Conservation (phyloP, 2,329 filamentous ascomycete species). For the Corynespora cassiicola region DNA sequence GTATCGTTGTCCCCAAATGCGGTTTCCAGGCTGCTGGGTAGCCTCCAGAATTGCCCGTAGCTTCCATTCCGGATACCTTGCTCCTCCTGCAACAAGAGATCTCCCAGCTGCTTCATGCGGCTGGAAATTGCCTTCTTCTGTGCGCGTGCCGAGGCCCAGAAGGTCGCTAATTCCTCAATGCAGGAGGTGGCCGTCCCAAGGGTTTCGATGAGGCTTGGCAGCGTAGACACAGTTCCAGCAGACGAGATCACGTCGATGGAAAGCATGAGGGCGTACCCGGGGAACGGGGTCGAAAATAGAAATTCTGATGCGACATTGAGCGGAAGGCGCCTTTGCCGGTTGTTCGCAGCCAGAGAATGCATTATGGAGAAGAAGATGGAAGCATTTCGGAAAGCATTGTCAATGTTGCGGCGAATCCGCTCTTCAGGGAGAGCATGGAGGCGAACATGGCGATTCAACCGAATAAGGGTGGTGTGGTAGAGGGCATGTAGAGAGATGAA, state of each 20-base stretch:
- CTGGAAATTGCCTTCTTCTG: conserved; percentile 58
- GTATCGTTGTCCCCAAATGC: conserved; percentile 52
- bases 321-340: conserved; percentile 33
- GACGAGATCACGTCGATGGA: conserved; percentile 72
- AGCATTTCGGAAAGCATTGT: conserved; percentile 34
- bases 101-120: conserved; percentile 54
- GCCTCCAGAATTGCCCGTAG: conserved; percentile 43
- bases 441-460: conserved; percentile 66
- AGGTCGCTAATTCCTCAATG: conserved; percentile 62
- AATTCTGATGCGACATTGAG: conserved; percentile 35
- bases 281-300: conserved; percentile 61
- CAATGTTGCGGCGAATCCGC: conserved; percentile 38
- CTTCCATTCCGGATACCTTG: conserved; percentile 33
- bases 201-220: conserved; percentile 62
- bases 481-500: conserved; percentile 71
- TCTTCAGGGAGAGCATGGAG: conserved; percentile 31
- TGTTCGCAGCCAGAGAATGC: conserved; percentile 34
- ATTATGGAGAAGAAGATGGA: conserved; percentile 40
- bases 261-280: conserved; percentile 67
- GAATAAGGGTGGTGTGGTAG: conserved; percentile 70
- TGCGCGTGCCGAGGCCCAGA: conserved; percentile 65
- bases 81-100: conserved; percentile 45
- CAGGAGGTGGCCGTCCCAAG: conserved; percentile 61
- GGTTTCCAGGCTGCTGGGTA: conserved; percentile 47
- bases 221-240: conserved; percentile 51